phyloP scores from a whole-genome alignment of 2,329 filamentous ascomycete species.

The Aureobasidium lini region DNA sequence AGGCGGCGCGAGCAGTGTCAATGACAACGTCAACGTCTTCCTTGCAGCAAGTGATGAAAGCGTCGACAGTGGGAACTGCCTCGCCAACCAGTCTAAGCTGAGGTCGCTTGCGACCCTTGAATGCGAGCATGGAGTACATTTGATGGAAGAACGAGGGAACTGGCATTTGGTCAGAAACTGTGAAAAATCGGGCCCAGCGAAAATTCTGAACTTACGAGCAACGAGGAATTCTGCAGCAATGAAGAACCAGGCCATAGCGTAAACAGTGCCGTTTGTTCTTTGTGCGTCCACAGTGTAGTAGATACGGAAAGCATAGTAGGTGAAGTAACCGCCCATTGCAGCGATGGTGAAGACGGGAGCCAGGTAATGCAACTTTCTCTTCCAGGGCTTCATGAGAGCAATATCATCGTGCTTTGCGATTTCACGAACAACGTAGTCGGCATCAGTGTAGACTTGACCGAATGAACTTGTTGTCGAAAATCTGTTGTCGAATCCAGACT shows the following conservation, averaged over 20 bases:
- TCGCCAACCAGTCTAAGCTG: constrained; percentile 18
- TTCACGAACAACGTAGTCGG: constrained; percentile 11
- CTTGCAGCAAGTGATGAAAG: constrained; percentile 38
- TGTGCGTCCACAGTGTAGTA: constrained; percentile 13
- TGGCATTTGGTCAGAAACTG: not conserved
- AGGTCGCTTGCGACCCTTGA: constrained; percentile 14
- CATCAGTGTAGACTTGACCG: constrained; percentile 2
- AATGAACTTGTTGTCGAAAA: constrained; percentile 14
- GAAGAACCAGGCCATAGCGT: constrained; percentile 13
- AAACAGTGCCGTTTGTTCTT: not conserved
- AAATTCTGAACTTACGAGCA: not conserved
- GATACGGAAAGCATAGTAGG: constrained; percentile 15
- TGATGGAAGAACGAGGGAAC: constrained; percentile 79
- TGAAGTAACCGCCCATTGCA: constrained; percentile 10
- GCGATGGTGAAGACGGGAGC: constrained; percentile 12
- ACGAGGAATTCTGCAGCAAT: constrained; percentile 13
- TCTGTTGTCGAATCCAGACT: constrained; percentile 10
- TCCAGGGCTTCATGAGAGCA: constrained; percentile 10
- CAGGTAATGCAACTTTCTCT: constrained; percentile 14
- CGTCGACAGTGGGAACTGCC: constrained; percentile 34
- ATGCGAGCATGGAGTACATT: constrained; percentile 51
- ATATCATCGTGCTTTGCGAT: constrained; percentile 14
- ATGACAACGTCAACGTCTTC: constrained; percentile 37
- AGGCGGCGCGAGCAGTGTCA: constrained; percentile 33
- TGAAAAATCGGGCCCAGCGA: not conserved